Percentiles rank a stretch among this genome's conserved stretches.
Evolutionary conservation across 805 yeast genomes (phyloP).

Genomic region (Teunomyces kruisii): DNA sequence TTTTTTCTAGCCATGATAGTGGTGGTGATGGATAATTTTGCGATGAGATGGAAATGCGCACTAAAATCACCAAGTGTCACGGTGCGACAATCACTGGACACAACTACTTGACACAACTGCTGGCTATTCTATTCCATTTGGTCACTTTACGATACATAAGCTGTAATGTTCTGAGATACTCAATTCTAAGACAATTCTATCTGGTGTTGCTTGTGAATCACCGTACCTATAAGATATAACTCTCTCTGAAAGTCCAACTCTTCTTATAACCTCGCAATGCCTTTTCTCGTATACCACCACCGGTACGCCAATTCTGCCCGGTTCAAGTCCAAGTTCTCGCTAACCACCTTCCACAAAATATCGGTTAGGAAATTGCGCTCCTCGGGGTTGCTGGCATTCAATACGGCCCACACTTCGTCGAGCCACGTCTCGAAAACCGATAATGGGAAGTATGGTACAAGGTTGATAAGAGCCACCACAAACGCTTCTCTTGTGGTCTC

Average conservation of each 20-base stretch:
- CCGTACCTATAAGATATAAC: no score
- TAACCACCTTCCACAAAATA: slow-evolving; percentile 52
- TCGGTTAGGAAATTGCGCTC: slow-evolving; percentile 42
- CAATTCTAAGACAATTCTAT: no score
- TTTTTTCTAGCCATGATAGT: slow-evolving; percentile 77
- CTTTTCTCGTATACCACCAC: slow-evolving; percentile 60
- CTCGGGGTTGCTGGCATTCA: slow-evolving; percentile 26
- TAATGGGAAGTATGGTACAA: slow-evolving; percentile 53
- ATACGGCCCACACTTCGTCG: slow-evolving; percentile 38
- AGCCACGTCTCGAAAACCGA: slow-evolving; percentile 47
- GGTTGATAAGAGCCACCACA: slow-evolving; percentile 45
- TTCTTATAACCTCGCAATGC: background rate
- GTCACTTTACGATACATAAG: background rate
- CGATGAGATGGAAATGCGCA: slow-evolving; percentile 17
- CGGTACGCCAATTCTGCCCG: slow-evolving; percentile 52
- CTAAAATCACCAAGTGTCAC: no score
- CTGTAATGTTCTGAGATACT: background rate
- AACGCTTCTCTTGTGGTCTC: slow-evolving; percentile 50
- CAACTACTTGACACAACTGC: no score
- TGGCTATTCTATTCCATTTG: no score
- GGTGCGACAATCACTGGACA: no score
- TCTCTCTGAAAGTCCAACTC: no score
- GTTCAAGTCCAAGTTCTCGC: slow-evolving; percentile 58
- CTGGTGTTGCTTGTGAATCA: no score
- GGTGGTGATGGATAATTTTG: slow-evolving; percentile 6